Evolutionary conservation across 1,284 basidiomycete genomes (phyloP), one percentile per base, ranked within the genome.

Genomic region (Malassezia cuniculi): DNA sequence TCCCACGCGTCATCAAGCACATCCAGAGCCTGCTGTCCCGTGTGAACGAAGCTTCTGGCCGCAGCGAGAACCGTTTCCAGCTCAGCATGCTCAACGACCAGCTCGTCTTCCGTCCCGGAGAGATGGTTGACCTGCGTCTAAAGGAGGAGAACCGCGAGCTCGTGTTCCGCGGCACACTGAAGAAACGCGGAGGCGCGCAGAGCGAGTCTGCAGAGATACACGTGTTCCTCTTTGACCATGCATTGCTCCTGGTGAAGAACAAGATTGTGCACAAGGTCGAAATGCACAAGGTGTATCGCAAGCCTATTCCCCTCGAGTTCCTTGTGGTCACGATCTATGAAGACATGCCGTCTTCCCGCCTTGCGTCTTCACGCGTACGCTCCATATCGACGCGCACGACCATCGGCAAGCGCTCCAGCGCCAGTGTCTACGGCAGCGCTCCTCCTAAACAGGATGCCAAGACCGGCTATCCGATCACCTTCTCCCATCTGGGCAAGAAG

Each of bases 171-270:
- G 87, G 87, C n/a, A 73, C 80, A 22, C 72, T 97, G 56, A 94
- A 86, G 69, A 84, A 86, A 63, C 78, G 89, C 5, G 87, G 89
- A 34, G 79, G 74, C 12, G 54, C 59, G 11, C 61, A 64, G 39
- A 78, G 79, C 55, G 83, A 85, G 57, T 80, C 73, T 50, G 81
- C 86, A 6, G 90, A 97, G 66, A 72, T 95, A 39, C 78, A 86
- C 55, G 82, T 93, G 4, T 94, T 93, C 73, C 71, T 97, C 53
- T 94, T 99, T 61, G 93, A 97, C 67, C 90, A 99, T 69, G 89
- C 89, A 1, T 71, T 99, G 37, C 72, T 99, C 31, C 85, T 97
- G 76, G 87, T 85, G 52, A 97, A 97, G 72, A 76, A 80, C 57
- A 89, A 78, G 66, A 83, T 69, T 62, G 80, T 73, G 35, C 82